Evolutionary conservation across 306 rosid genomes (phyloP), one percentile per base, ranked within the genome.

Genomic region (Trichosanthes cucumerina): DNA sequence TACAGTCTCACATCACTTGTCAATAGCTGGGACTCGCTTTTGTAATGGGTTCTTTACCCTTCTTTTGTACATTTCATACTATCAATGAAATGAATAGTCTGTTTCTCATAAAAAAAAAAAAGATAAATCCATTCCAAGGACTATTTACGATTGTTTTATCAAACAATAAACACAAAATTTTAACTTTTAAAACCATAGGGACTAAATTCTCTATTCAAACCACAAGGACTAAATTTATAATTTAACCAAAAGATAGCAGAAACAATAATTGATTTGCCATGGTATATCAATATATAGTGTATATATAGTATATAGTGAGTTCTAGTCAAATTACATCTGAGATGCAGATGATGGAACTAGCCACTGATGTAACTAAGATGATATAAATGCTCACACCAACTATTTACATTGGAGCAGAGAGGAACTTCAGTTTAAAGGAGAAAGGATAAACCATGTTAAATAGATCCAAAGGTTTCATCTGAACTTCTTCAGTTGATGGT

Each of bases 401-500:
- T 77, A 77, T 77, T 34, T 24, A 77, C 58, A 77, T 4, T 58
- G 57, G 41, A 77, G 33, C 33, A 8, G 6, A 7, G 10, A 39
- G 71, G 43, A 44, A 23, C 1, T 2, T 75, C 60, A 18, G 10
- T 31, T 47, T 52, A 19, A 52, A 50, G 28, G 11, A 26, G 77
- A 43, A 44, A 24, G 43, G 41, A 49, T 31, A 16, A 15, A 72
- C 15, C 24, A 28, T 26, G 54, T 13, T 23, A 49, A 16, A 3
- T 7, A 41, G 33, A 68, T 68, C 63, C 81, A 79, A 90, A 19
- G 86, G 89, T 56, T 78, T 82, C 82, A 80, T 58, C 56, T 87
- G 90, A 78, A 86, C 62, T 85, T 88, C 82, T 84, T 82, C 53
- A 49, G 88, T 64, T 84, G 88, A 10, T 78, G 83, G 34, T 75